Conservation (phyloP, 306 rosid genomes). For the Fragaria iinumae region DNA sequence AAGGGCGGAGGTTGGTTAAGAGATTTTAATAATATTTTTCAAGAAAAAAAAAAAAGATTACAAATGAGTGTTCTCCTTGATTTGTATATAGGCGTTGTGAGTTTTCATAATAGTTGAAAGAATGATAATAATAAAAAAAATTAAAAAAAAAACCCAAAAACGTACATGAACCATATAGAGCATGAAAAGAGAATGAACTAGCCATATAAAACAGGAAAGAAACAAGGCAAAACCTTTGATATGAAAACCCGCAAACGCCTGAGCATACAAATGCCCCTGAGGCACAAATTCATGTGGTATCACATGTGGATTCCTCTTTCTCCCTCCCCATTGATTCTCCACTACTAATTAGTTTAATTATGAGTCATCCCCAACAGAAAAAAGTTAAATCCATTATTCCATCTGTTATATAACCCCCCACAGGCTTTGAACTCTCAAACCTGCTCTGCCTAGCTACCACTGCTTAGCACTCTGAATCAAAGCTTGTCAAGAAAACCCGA, state of each 20-base stretch:
- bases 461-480: background rate
- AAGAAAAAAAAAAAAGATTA: too few species aligned
- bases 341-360: slow-evolving; percentile 6
- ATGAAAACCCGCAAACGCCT: too few species aligned
- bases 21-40: too few species aligned
- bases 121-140: background rate
- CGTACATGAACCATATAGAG: too few species aligned
- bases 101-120: background rate
- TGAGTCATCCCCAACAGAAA: slow-evolving; percentile 13
- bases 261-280: too few species aligned
- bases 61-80: too few species aligned
- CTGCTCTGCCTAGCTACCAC: background rate
- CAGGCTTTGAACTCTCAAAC: slow-evolving; percentile 4
- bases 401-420: slow-evolving; percentile 3
- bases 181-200: too few species aligned
- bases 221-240: too few species aligned
- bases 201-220: too few species aligned
- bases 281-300: slow-evolving; percentile 25
- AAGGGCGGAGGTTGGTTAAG: too few species aligned
- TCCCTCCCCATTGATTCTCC: slow-evolving; percentile 30
- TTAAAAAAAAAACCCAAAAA: background rate
- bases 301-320: slow-evolving; percentile 46
- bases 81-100: too few species aligned
- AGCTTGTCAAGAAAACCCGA: slow-evolving; percentile 1
- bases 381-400: slow-evolving; percentile 17